Base-by-base conservation (phyloP, 2,329 filamentous ascomycete genomes). In the Tolypocladium paradoxum region DNA sequence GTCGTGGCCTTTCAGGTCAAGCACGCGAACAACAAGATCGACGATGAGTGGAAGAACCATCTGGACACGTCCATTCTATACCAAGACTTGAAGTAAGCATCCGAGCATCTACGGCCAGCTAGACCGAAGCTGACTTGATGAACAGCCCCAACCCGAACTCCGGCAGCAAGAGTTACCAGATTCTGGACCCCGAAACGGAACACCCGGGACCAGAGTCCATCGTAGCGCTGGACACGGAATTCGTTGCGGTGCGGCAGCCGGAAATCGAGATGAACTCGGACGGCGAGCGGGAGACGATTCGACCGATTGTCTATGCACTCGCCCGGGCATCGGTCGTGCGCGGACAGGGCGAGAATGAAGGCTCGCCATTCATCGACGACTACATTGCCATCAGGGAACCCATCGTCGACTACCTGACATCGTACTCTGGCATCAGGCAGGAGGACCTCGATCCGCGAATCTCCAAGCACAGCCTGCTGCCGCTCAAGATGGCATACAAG, bases 191-290 rank as follows among this genome's bases (percentile, higher is more conserved):
- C 0, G 62, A 73, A 1, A 72, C 69, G 0, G 91, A 96, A 69
- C 76, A 76, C 7, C 90, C 88, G 1, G 78, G 79, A 0, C 78
- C 85, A 0, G 81, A 85, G 16, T 90, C 83, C 2, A 85, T 93
- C 12, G 82, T 96, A 46, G 93, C 91, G 1, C 82, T 99, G 6
- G 93, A 99, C 65, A 95, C 95, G 0, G 93, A 99, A 68, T 99
- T 99, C 61, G 95, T 99, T 8, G 85, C 90, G 24, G 81, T 96
- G 2, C 88, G 95, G 58, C 87, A 93, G 60, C 90, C 93, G 48
- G 92, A 97, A 66, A 95, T 96, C 51, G 90, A 96, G 64, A 90
- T 99, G 73, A 95, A 95, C 67, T 91, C 92, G 3, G 91, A 96
- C 59, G 93, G 93, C 24, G 88, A 90, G 40, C 85, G 90, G 49